phyloP scores from a whole-genome alignment of 805 yeast genomes.

The Scheffersomyces coipomensis region DNA sequence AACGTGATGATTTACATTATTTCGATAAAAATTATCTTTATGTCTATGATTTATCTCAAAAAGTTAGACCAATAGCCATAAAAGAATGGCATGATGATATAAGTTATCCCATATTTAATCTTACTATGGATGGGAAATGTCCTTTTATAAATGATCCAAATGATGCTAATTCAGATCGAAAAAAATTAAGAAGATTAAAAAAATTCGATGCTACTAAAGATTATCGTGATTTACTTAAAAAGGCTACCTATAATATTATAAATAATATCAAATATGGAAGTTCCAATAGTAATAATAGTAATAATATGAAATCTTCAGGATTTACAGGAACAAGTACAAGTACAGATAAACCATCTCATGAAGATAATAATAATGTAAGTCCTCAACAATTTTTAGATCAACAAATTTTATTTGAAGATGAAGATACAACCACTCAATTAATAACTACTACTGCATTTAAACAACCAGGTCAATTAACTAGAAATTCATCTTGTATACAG shows the following conservation, averaged over 20 bases:
- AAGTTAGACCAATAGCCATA: slow-evolving; percentile 74
- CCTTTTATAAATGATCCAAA: slow-evolving; percentile 71
- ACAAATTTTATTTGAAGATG: slow-evolving; percentile 11
- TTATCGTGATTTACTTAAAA: slow-evolving; percentile 37
- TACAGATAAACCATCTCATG: slow-evolving; percentile 18
- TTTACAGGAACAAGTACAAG: slow-evolving; percentile 26
- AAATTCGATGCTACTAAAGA: slow-evolving; percentile 41
- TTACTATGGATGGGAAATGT: slow-evolving; percentile 72
- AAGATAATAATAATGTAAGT: not conserved
- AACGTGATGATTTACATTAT: slow-evolving; percentile 79
- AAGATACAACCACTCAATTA: slow-evolving; percentile 1
- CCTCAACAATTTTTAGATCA: slow-evolving; percentile 1
- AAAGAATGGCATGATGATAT: slow-evolving; percentile 70
- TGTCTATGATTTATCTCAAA: slow-evolving; percentile 77
- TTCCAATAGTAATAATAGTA: slow-evolving; percentile 7
- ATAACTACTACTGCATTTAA: slow-evolving; percentile 15
- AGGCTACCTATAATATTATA: slow-evolving; percentile 32
- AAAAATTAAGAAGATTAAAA: slow-evolving; percentile 35
- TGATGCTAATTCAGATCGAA: slow-evolving; percentile 36
- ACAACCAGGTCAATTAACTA: slow-evolving; percentile 25
- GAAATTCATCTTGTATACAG: slow-evolving; percentile 40
- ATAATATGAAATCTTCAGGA: slow-evolving; percentile 3
- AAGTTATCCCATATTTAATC: slow-evolving; percentile 54
- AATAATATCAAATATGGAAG: slow-evolving; percentile 22
- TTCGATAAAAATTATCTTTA: slow-evolving; percentile 70